phyloP scores from a whole-genome alignment of 75 land plant species.

The Sequoia sempervirens region DNA sequence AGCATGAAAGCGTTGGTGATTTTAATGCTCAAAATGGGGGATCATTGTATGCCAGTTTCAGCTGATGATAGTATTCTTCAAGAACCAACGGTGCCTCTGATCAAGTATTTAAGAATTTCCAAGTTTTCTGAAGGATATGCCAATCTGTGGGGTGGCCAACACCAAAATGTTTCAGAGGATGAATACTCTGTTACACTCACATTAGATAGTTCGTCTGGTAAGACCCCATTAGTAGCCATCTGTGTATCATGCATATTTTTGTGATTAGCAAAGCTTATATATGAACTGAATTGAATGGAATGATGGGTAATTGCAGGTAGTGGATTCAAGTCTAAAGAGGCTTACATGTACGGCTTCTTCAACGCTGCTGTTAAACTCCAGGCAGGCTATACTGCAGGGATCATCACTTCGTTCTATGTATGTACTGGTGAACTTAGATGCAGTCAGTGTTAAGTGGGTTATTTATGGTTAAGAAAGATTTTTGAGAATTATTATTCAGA shows the following conservation, averaged over 20 bases:
- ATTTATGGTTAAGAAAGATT: neutral
- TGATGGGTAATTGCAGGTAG: neutral
- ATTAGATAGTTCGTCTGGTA: slow-evolving; percentile 61
- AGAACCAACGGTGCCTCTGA: neutral
- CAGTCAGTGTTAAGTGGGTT: neutral
- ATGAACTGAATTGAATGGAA: neutral
- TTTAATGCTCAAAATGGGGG: neutral
- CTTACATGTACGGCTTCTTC: slow-evolving; percentile 21
- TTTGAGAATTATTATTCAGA: too few species aligned
- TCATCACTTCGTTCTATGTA: slow-evolving; percentile 14
- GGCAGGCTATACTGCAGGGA: slow-evolving; percentile 22
- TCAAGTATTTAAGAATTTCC: slow-evolving; percentile 16
- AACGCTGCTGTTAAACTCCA: slow-evolving; percentile 23
- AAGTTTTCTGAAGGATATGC: slow-evolving; percentile 33
- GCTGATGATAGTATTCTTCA: neutral
- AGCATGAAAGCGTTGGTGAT: neutral
- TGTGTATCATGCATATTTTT: neutral
- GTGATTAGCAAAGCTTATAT: neutral
- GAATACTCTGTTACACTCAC: slow-evolving; percentile 41
- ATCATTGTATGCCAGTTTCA: neutral
- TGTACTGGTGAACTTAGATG: neutral
- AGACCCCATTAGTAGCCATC: neutral
- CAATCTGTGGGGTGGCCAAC: slow-evolving; percentile 59
- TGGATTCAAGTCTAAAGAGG: neutral
- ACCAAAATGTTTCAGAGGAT: slow-evolving; percentile 37